Conservation (phyloP, 1,139 yeast species). For the Taphrina populina region DNA sequence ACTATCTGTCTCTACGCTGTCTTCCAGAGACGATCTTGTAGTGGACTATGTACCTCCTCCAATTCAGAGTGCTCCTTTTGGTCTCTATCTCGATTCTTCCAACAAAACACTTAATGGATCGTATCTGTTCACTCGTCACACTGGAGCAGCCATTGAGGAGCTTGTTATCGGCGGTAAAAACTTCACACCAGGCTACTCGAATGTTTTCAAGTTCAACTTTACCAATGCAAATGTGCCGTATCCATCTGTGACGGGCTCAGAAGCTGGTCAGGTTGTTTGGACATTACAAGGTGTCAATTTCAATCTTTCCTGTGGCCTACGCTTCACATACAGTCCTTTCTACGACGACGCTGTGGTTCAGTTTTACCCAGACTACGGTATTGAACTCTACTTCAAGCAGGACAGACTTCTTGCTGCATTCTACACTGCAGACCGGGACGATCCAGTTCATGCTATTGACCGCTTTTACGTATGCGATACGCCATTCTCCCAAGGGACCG, state of each 20-base stretch:
- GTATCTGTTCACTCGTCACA: slow-evolving; percentile 4
- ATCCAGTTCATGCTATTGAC: not conserved
- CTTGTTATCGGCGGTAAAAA: slow-evolving; percentile 8
- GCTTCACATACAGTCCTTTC: slow-evolving; percentile 16
- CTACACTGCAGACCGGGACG: not conserved
- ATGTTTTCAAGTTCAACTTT: slow-evolving; percentile 10
- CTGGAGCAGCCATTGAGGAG: slow-evolving; percentile 27
- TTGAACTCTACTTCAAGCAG: slow-evolving; percentile 5
- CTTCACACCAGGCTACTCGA: not conserved
- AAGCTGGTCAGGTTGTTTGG: slow-evolving; percentile 16
- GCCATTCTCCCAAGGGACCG: not conserved
- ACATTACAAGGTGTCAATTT: slow-evolving; percentile 1
- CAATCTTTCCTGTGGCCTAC: slow-evolving; percentile 1
- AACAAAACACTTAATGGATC: slow-evolving; percentile 21
- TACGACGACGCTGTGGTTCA: slow-evolving; percentile 6
- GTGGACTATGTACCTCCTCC: no score
- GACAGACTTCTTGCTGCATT: slow-evolving; percentile 5
- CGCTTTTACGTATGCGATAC: slow-evolving; percentile 10
- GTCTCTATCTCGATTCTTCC: slow-evolving; percentile 5
- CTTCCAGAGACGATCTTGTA: no score
- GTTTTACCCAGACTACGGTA: no score
- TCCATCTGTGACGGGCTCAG: not conserved
- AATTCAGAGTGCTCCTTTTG: slow-evolving; percentile 7
- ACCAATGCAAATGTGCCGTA: not conserved
- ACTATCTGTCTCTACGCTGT: not conserved